Percentiles rank a stretch among this genome's conserved stretches.
Conservation (phyloP, 2,329 filamentous ascomycete genomes). For the Scytalidium lignicola region DNA sequence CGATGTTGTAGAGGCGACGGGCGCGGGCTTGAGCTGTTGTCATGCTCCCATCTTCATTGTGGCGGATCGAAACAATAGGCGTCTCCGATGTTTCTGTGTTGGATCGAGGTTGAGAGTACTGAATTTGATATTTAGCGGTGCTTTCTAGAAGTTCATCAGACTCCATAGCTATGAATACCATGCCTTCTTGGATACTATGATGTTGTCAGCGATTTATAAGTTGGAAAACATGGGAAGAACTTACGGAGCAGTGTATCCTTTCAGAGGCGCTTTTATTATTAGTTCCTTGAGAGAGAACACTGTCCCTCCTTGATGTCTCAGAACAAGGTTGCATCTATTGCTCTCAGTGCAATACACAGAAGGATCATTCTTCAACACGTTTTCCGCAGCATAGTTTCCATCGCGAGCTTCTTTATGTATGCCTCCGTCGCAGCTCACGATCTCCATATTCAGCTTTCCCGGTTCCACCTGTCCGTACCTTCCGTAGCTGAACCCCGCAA, state of each 20-base stretch:
- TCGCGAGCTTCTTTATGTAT: slow-evolving; percentile 56
- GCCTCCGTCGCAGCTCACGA: slow-evolving; percentile 85
- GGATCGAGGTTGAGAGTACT: slow-evolving; percentile 40
- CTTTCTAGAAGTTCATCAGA: slow-evolving; percentile 68
- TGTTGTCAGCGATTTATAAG: slow-evolving; percentile 6
- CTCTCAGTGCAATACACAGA: slow-evolving; percentile 88
- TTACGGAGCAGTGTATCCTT: slow-evolving; percentile 81
- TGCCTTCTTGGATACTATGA: slow-evolving; percentile 75
- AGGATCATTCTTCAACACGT: slow-evolving; percentile 75
- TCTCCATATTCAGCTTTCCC: slow-evolving; percentile 77
- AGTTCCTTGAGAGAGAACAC: slow-evolving; percentile 82
- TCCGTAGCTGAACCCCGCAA: slow-evolving; percentile 69
- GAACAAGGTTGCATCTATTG: slow-evolving; percentile 80
- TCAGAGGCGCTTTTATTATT: slow-evolving; percentile 77
- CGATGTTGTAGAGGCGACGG: slow-evolving; percentile 41
- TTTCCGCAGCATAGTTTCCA: slow-evolving; percentile 61
- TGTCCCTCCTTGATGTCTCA: slow-evolving; percentile 74
- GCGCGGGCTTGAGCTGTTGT: slow-evolving; percentile 39
- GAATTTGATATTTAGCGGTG: slow-evolving; percentile 71
- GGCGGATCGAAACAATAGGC: slow-evolving; percentile 46
- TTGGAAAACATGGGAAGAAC: slow-evolving; percentile 31
- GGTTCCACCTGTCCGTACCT: slow-evolving; percentile 82
- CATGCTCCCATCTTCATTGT: slow-evolving; percentile 46
- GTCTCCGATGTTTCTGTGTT: slow-evolving; percentile 22
- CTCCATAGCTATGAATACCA: slow-evolving; percentile 87